These are phyloP conservation scores for Candida coleopterorum DNA, from an alignment of 805 yeast genomes.

Conservation along the genomic window DNA sequence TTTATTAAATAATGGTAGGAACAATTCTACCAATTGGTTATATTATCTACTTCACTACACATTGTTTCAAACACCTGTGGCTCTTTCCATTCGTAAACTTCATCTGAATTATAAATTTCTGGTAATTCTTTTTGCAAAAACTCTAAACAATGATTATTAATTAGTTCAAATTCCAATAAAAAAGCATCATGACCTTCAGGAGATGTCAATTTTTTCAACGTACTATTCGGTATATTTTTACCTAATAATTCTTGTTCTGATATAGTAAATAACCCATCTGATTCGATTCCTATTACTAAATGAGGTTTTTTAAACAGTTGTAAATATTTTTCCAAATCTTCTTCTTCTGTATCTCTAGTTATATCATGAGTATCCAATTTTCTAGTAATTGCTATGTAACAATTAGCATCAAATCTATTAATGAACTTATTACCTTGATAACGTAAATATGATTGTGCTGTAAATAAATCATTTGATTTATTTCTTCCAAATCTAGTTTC, in stretches of 20 bases:
- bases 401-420: conserved; percentile 89
- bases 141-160: conserved; percentile 61
- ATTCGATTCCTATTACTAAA: conserved; percentile 79
- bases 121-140: conserved; percentile 59
- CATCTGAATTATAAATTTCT: conserved; percentile 48
- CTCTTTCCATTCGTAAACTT: conserved; percentile 40
- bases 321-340: conserved; percentile 49
- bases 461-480: conserved; percentile 43
- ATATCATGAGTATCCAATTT: conserved; percentile 95
- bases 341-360: conserved; percentile 51
- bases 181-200: conserved; percentile 99
- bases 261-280: conserved; percentile 90
- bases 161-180: conserved; percentile 78
- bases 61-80: conserved; percentile 47
- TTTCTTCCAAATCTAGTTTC: conserved; percentile 90
- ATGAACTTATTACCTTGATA: conserved; percentile 93
- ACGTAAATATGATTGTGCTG: conserved; percentile 92
- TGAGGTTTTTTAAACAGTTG: conserved; percentile 65
- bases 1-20: no score
- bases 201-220: conserved; percentile 69
- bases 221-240: conserved; percentile 63
- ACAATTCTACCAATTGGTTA: conserved; percentile 72
- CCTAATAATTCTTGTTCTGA: conserved; percentile 88
- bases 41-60: conserved; percentile 90
- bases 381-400: conserved; percentile 90